Conservation (phyloP, 2,329 filamentous ascomycete species). For the Neophaeococcomyces mojaviensis region DNA sequence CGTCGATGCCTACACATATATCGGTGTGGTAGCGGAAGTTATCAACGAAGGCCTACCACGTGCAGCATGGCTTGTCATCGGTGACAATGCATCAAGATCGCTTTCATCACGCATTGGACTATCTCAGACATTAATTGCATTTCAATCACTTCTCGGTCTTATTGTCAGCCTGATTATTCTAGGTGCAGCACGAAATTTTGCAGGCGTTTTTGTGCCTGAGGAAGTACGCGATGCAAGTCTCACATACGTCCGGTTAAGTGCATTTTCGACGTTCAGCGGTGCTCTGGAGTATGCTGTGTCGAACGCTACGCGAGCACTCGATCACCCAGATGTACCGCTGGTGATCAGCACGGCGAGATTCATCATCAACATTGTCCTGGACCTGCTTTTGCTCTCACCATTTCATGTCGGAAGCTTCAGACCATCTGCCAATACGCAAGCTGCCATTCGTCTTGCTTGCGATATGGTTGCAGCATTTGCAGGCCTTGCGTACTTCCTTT, state of each 20-base stretch:
- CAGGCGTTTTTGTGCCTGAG: constrained; percentile 55
- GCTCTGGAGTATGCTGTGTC: constrained; percentile 58
- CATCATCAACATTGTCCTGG: constrained; percentile 58
- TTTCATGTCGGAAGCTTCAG: constrained; percentile 51
- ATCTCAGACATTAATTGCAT: constrained; percentile 50
- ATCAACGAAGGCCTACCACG: constrained; percentile 66
- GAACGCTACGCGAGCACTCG: constrained; percentile 55
- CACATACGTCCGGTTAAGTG: constrained; percentile 57
- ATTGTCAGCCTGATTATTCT: constrained; percentile 55
- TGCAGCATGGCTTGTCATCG: constrained; percentile 61
- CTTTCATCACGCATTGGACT: constrained; percentile 48
- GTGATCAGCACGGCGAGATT: constrained; percentile 59
- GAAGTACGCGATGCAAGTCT: constrained; percentile 51
- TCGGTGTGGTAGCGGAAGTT: constrained; percentile 58
- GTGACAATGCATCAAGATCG: constrained; percentile 51
- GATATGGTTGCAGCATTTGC: constrained; percentile 47
- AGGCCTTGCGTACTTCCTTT: constrained; percentile 55
- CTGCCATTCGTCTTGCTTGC: constrained; percentile 55
- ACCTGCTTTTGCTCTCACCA: constrained; percentile 58
- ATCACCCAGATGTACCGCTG: constrained; percentile 62
- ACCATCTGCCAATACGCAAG: constrained; percentile 59
- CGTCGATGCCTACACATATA: constrained; percentile 63
- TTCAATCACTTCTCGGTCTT: constrained; percentile 50
- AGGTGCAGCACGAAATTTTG: constrained; percentile 47
- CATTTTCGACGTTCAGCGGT: constrained; percentile 55